A percentile compares a stretch with the other conserved stretches of the same genome.
Evolutionary conservation across 2,329 filamentous ascomycete genomes (phyloP).

Genomic region (Phialophora macrospora): DNA sequence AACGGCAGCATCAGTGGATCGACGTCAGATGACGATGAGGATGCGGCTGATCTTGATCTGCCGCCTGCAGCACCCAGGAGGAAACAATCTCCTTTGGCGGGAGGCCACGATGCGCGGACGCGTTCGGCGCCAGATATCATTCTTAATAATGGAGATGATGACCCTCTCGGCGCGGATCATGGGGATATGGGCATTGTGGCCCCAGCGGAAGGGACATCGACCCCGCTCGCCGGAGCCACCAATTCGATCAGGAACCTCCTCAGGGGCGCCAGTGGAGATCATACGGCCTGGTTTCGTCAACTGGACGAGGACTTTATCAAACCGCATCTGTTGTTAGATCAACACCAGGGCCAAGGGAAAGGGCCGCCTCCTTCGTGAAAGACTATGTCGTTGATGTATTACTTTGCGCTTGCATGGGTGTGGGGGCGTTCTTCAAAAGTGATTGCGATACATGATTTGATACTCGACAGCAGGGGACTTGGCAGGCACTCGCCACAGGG

Average conservation of each 20-base stretch:
- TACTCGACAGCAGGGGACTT: background rate
- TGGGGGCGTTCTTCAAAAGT: slow-evolving; percentile 8
- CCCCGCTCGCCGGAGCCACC: slow-evolving; percentile 37
- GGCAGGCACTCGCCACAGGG: background rate
- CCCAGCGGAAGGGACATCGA: slow-evolving; percentile 20
- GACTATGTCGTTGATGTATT: background rate
- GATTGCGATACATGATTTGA: slow-evolving; percentile 12
- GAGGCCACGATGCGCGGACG: slow-evolving; percentile 16
- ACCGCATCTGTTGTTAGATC: slow-evolving; percentile 83
- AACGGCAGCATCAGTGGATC: slow-evolving; percentile 45
- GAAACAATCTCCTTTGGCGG: slow-evolving; percentile 50
- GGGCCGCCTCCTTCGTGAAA: slow-evolving; percentile 30
- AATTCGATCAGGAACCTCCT: slow-evolving; percentile 77
- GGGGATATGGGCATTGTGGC: slow-evolving; percentile 32
- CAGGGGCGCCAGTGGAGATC: slow-evolving; percentile 78
- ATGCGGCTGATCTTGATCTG: slow-evolving; percentile 61
- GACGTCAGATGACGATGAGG: slow-evolving; percentile 57
- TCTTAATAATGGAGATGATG: slow-evolving; percentile 28
- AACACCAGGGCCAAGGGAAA: slow-evolving; percentile 44
- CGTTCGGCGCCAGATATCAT: slow-evolving; percentile 34
- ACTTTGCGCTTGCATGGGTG: slow-evolving; percentile 1
- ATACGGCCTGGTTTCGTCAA: slow-evolving; percentile 86
- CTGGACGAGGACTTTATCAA: slow-evolving; percentile 97
- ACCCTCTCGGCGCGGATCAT: slow-evolving; percentile 21
- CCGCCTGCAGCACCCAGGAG: slow-evolving; percentile 58